Conservation (phyloP, 179 eudicot genomes). For the Kewa caespitosa region DNA sequence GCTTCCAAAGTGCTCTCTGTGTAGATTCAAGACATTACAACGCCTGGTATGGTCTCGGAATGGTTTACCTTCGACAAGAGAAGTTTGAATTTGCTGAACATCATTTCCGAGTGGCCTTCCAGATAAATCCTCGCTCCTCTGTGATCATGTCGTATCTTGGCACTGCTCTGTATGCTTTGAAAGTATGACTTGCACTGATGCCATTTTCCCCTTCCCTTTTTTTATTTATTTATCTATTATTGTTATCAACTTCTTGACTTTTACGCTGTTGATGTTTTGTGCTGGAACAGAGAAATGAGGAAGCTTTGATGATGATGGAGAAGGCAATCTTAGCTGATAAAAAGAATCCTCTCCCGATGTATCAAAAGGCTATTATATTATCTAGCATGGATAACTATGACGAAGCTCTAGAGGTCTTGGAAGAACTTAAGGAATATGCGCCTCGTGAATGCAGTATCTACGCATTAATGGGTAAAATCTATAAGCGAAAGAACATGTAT, state of each 20-base stretch:
- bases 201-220: not conserved
- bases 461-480: constrained; percentile 94
- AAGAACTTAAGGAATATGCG: constrained; percentile 90
- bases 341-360: constrained; percentile 96
- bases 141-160: constrained; percentile 98
- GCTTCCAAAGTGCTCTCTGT: constrained; percentile 82
- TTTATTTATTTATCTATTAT: too few species aligned
- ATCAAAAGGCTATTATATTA: constrained; percentile 87
- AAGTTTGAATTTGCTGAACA: constrained; percentile 96
- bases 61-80: constrained; percentile 96
- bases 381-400: constrained; percentile 72
- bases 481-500: constrained; percentile 67
- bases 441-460: constrained; percentile 96
- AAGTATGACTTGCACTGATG: constrained; percentile 40
- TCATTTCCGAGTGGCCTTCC: constrained; percentile 79
- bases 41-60: constrained; percentile 99
- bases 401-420: constrained; percentile 82
- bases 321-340: constrained; percentile 83
- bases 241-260: not conserved
- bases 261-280: constrained; percentile 5
- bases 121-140: constrained; percentile 82
- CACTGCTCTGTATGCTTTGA: constrained; percentile 82
- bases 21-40: constrained; percentile 93
- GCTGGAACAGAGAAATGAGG: constrained; percentile 64
- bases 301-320: constrained; percentile 91